Evolutionary conservation across 129 eudicot species (phyloP).

Genomic region (Flaveria bidentis): DNA sequence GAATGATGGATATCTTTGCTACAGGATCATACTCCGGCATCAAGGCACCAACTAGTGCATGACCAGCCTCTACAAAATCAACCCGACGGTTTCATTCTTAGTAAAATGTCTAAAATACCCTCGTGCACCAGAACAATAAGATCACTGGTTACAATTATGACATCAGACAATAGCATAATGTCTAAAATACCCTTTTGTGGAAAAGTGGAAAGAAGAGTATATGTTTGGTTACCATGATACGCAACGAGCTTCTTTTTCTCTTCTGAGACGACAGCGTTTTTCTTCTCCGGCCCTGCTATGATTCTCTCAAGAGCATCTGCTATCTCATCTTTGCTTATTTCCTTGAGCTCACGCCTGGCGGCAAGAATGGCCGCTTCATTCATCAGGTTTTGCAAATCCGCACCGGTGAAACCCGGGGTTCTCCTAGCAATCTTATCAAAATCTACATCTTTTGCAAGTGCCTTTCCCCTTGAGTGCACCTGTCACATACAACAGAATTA

Average conservation of each 20-base stretch:
- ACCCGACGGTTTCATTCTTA: neutral
- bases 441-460: slow-evolving; percentile 91
- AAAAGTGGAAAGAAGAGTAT: neutral
- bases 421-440: slow-evolving; percentile 90
- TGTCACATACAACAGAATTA: slow-evolving; percentile 29
- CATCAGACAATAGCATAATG: neutral
- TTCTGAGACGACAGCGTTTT: slow-evolving; percentile 93
- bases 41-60: slow-evolving; percentile 96
- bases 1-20: slow-evolving; percentile 95
- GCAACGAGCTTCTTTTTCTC: slow-evolving; percentile 95
- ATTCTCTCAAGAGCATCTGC: slow-evolving; percentile 95
- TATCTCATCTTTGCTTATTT: slow-evolving; percentile 96
- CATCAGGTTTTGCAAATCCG: slow-evolving; percentile 91
- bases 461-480: slow-evolving; percentile 99
- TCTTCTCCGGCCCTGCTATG: slow-evolving; percentile 98
- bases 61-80: slow-evolving; percentile 91
- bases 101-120: slow-evolving; percentile 26
- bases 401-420: slow-evolving; percentile 97
- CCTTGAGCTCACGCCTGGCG: slow-evolving; percentile 94
- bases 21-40: slow-evolving; percentile 99
- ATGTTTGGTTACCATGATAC: slow-evolving; percentile 67
- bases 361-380: slow-evolving; percentile 99
- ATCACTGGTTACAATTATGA: neutral
- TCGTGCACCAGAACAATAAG: neutral
- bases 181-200: slow-evolving; percentile 1